These are phyloP conservation scores for Amylocystis lapponica DNA, from an alignment of 768 basidiomycete species.

Conservation along the genomic window DNA sequence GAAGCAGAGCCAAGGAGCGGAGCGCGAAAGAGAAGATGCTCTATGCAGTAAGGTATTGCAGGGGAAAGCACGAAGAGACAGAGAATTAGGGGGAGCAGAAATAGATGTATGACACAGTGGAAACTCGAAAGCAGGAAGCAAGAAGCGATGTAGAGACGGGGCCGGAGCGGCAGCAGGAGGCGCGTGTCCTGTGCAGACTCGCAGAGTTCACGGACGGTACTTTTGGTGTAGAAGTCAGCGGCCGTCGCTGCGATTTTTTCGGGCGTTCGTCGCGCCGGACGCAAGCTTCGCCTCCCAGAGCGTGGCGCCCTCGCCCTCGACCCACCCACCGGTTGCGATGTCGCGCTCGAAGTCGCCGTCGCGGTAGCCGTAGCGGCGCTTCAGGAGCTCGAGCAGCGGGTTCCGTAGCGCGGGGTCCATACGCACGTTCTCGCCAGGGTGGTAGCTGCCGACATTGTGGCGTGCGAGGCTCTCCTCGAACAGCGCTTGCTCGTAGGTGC, in stretches of 20 bases:
- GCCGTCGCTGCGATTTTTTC: constrained; percentile 9
- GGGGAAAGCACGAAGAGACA: too few species aligned
- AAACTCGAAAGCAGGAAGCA: too few species aligned
- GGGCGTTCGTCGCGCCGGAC: constrained; percentile 7
- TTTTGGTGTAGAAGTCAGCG: constrained; percentile 1
- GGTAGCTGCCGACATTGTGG: constrained; percentile 76
- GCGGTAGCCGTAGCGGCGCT: constrained; percentile 69
- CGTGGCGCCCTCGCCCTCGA: constrained; percentile 55
- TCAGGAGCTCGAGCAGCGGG: constrained; percentile 65
- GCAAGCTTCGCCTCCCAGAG: constrained; percentile 56
- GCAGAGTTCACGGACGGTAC: not conserved
- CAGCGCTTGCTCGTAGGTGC: constrained; percentile 77
- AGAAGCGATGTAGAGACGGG: too few species aligned
- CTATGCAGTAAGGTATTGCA: not conserved
- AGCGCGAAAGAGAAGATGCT: constrained; percentile 2
- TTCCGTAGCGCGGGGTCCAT: constrained; percentile 88
- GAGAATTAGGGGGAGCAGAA: too few species aligned
- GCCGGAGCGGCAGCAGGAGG: too few species aligned
- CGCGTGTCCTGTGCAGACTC: too few species aligned
- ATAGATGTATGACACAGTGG: too few species aligned
- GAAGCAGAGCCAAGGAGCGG: constrained; percentile 3
- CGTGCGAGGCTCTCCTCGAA: constrained; percentile 82
- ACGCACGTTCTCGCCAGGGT: constrained; percentile 78
- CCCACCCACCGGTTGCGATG: constrained; percentile 57
- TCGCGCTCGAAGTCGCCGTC: constrained; percentile 86